Evolutionary conservation across 768 basidiomycete genomes (phyloP).

Genomic region (Dendrothele bispora): DNA sequence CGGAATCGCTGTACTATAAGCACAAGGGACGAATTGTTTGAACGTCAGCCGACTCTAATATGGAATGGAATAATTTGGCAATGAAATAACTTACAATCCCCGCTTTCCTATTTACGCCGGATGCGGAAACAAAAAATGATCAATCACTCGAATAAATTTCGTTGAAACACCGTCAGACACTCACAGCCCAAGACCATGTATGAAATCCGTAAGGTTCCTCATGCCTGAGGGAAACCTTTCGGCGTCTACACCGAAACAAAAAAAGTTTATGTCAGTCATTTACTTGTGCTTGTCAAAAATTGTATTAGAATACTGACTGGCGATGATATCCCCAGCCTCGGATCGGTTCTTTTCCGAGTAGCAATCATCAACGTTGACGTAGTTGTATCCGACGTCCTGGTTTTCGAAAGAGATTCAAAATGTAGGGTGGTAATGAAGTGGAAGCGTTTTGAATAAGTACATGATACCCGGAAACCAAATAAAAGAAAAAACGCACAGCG

Average conservation of each 20-base stretch:
- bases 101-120: conserved; percentile 49
- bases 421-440: too few species aligned
- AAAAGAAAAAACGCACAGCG: too few species aligned
- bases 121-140: too few species aligned
- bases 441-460: too few species aligned
- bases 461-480: too few species aligned
- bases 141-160: too few species aligned
- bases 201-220: conserved; percentile 51
- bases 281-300: too few species aligned
- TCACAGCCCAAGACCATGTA: conserved; percentile 58
- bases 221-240: conserved; percentile 57
- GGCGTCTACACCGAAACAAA: conserved; percentile 44
- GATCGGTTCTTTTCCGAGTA: conserved; percentile 59
- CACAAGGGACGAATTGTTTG: neutral
- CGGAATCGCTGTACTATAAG: conserved; percentile 64
- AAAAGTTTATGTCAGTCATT: too few species aligned
- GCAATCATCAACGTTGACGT: conserved; percentile 64
- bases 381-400: conserved; percentile 59
- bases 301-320: conserved; percentile 40
- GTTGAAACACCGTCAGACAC: conserved; percentile 17
- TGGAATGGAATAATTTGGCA: too few species aligned
- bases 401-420: too few species aligned
- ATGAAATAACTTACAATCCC: conserved; percentile 56
- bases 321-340: conserved; percentile 50
- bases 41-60: neutral